Percentiles rank a stretch among this genome's conserved stretches.
phyloP scores from a whole-genome alignment of 768 basidiomycete species.

The Melanogaster broomeanus region DNA sequence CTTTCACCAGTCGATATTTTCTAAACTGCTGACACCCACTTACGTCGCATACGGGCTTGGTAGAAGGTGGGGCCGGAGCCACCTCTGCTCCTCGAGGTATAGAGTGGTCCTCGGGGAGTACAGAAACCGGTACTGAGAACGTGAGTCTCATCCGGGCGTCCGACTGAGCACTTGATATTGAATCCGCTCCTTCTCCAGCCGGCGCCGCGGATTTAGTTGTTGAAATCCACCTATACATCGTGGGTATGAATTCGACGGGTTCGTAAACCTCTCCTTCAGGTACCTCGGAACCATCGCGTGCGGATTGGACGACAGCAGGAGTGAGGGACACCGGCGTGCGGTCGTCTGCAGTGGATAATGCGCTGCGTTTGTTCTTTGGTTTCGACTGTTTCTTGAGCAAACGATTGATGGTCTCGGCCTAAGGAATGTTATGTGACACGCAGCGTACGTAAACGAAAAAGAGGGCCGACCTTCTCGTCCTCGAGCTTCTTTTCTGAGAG shows the following conservation, averaged over 20 bases:
- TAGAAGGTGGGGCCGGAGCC: slow-evolving; percentile 1
- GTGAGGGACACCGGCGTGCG: slow-evolving; percentile 35
- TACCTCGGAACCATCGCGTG: slow-evolving; percentile 31
- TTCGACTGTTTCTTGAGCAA: slow-evolving; percentile 84
- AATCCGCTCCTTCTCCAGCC: too few species aligned
- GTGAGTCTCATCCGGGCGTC: slow-evolving; percentile 42
- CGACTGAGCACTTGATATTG: slow-evolving; percentile 1
- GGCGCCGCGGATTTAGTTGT: slow-evolving; percentile 47
- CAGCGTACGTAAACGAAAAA: too few species aligned
- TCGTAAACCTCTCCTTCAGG: slow-evolving; percentile 43
- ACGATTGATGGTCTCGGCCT: slow-evolving; percentile 89
- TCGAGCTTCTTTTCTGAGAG: slow-evolving; percentile 82
- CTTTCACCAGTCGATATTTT: slow-evolving; percentile 67
- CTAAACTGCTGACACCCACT: slow-evolving; percentile 54
- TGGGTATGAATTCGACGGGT: slow-evolving; percentile 44
- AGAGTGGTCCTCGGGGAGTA: slow-evolving; percentile 15
- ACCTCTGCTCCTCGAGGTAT: slow-evolving; percentile 17
- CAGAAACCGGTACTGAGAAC: slow-evolving; percentile 54
- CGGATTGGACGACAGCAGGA: slow-evolving; percentile 28
- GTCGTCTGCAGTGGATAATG: slow-evolving; percentile 48
- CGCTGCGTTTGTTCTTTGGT: slow-evolving; percentile 60
- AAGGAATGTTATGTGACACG: background rate
- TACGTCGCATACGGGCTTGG: slow-evolving; percentile 48
- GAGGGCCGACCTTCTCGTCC: slow-evolving; percentile 69
- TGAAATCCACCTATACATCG: slow-evolving; percentile 76